Evolutionary conservation across 805 yeast species (phyloP), one percentile per base, ranked within the genome.

Genomic region (Tetrapisispora nanseiensis): DNA sequence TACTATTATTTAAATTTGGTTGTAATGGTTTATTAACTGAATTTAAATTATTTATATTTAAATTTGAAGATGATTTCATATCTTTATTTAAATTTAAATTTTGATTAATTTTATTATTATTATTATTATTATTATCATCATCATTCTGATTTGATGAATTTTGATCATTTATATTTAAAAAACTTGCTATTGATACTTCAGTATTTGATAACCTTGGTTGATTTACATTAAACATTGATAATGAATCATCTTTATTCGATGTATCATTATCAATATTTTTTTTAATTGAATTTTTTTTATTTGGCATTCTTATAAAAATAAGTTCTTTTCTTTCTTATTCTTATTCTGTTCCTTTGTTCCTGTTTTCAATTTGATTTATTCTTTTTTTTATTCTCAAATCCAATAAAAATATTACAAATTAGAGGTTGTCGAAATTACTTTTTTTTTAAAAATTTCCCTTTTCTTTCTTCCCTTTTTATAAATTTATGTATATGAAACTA

Each of bases 111-210:
- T n/a, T n/a, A n/a, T n/a, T n/a, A n/a, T n/a, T n/a, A n/a, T n/a
- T n/a, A n/a, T 15, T 29, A 11, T n/a, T 19, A 18, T 18, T 23
- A 19, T 16, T 40, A 33, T 3, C 30, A 33, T 23, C 27, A 38
- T 32, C 20, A 35, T 18, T n/a, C 2, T 7, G 5, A 6, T 9
- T 10, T 8, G 30, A 23, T 45, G 42, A 44, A 19, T 40, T 28
- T 7, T 22, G 36, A 26, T 45, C 47, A 20, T 37, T n/a, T 6
- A 56, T 51, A 42, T 55, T 57, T 36, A 58, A 46, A 40, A 53
- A 56, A 27, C 57, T 50, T n/a, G 56, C 46, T 31, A 55, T 46
- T 8, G 59, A 52, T 13, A 55, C 48, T 33, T 55, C 60, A 5
- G 62, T 52, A 8, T 35, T 35, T 11, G 59, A 52, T 27, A 51